Base-by-base conservation (phyloP, 2,329 filamentous ascomycete genomes). In the Falciphora oryzae region DNA sequence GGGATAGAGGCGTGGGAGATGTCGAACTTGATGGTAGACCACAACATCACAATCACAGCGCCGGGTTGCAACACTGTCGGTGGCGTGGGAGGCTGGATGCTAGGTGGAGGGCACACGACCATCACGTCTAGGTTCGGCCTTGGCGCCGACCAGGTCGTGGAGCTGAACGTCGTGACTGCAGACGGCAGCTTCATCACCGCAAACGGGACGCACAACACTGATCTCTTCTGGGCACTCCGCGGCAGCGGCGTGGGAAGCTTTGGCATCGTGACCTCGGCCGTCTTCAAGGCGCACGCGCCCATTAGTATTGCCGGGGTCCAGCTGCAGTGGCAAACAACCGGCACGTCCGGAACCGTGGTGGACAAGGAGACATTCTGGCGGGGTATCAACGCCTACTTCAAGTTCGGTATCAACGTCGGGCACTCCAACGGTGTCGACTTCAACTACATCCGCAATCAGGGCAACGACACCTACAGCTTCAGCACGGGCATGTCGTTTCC, bases 171-270 rank as follows among this genome's bases (percentile, higher is more conserved):
- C 0, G 76, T 85, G 0, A 81, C 80, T 6, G 81, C 78, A 0
- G 72, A 75, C 58, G 83, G 84, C 1, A 65, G 73, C 2, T 70
- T 80, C 44, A 69, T 84, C 1, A 79, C 74, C 1, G 83, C 82
- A 1, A 77, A 78, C 38, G 76, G 74, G 16, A 72, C 74, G 3
- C 70, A 79, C 13, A 81, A 86, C 63, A 63, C 73, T 0, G 83
- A 86, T 65, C 73, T 87, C 1, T 86, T 83, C 71, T 87, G 81
- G 80, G 83, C 83, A 2, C 71, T 85, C 2, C 75, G 77, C 58
- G 82, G 83, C 3, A 82, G 83, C 10, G 83, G 83, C 1, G 79
- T 78, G 38, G 80, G 82, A 27, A 14, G 50, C 4, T 56, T 59
- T 61, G 59, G 63, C 8, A 61, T 63, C 22, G 62, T 65, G 18